Percentiles rank a stretch among this genome's conserved stretches.
Evolutionary conservation across 2,329 filamentous ascomycete species (phyloP).

Genomic region (Colletotrichum graminicola): DNA sequence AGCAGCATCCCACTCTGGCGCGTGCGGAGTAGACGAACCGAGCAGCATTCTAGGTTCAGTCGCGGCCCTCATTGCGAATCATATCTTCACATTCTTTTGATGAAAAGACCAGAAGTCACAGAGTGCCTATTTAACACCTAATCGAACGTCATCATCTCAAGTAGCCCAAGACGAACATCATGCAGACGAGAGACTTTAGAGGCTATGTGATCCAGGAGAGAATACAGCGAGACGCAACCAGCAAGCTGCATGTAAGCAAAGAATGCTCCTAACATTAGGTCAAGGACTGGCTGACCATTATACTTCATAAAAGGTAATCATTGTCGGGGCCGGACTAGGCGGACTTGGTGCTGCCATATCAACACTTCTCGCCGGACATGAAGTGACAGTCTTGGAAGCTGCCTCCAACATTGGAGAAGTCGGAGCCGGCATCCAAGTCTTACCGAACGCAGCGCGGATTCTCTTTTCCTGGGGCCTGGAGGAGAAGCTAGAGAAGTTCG

Average conservation of each 20-base stretch:
- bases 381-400: conserved; percentile 40
- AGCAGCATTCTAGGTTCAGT: background rate
- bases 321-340: conserved; percentile 41
- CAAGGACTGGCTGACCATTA: background rate
- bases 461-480: conserved; percentile 43
- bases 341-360: conserved; percentile 40
- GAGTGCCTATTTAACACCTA: too few species aligned
- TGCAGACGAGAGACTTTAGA: background rate
- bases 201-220: conserved; percentile 26
- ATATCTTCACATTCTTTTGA: background rate
- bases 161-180: background rate
- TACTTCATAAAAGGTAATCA: conserved; percentile 21
- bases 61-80: background rate
- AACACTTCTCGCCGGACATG: conserved; percentile 32
- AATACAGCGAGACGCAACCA: conserved; percentile 11
- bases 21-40: background rate
- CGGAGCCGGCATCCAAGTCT: conserved; percentile 42
- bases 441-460: conserved; percentile 40
- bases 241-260: conserved; percentile 26
- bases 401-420: conserved; percentile 41
- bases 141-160: background rate
- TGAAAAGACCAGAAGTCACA: background rate
- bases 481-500: conserved; percentile 39
- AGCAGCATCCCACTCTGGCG: background rate
- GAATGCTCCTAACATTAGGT: too few species aligned